A percentile compares a stretch with the other conserved stretches of the same genome.
phyloP scores from a whole-genome alignment of 441 rosid species.

The Syzygium syzygioides region DNA sequence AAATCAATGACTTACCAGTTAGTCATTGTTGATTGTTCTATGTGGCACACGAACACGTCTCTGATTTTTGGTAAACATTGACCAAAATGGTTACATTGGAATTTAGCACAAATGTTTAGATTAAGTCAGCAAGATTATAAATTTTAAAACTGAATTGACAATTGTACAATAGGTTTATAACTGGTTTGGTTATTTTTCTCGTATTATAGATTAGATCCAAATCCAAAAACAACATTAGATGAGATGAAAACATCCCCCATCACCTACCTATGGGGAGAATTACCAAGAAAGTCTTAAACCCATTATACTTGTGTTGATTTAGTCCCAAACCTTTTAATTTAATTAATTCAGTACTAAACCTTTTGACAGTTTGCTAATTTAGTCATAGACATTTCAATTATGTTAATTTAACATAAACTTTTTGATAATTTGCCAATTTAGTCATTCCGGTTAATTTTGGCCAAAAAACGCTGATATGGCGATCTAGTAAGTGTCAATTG shows the following conservation, averaged over 20 bases:
- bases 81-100: neutral
- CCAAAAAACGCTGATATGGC: no score
- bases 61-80: neutral
- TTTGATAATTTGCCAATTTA: no score
- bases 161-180: neutral
- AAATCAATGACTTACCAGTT: neutral
- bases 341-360: no score
- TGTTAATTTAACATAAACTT: no score
- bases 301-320: no score
- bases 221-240: neutral
- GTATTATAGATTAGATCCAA: neutral
- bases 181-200: neutral
- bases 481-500: no score
- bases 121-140: neutral
- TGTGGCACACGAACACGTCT: fast-evolving
- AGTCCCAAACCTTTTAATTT: no score
- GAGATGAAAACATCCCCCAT: neutral
- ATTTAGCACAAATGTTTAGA: neutral
- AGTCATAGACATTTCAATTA: no score
- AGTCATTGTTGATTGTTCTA: neutral
- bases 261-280: neutral
- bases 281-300: no score
- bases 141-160: neutral
- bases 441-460: no score
- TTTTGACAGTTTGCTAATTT: no score